Percentiles rank a stretch among this genome's conserved stretches.
These are phyloP conservation scores for Euphrasia arctica DNA, from an alignment of 305 asterid genomes.

Conservation along the genomic window DNA sequence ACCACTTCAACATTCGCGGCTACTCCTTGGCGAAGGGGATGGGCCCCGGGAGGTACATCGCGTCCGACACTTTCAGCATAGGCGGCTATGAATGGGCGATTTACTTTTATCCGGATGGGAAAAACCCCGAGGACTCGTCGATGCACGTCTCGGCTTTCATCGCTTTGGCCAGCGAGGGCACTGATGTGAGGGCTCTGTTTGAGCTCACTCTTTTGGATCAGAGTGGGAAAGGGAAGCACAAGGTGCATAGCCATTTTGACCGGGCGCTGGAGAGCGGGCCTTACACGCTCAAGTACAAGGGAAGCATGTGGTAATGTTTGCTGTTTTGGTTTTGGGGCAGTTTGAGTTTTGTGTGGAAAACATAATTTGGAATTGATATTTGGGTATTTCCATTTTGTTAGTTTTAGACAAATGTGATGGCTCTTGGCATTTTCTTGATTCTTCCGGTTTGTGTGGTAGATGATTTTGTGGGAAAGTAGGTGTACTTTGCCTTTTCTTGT, in stretches of 20 bases:
- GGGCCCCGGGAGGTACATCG: constrained; percentile 80
- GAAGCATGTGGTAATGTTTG: constrained; percentile 85
- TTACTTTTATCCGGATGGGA: constrained; percentile 91
- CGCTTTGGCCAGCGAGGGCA: constrained; percentile 85
- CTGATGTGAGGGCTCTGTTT: constrained; percentile 87
- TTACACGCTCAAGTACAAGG: constrained; percentile 77
- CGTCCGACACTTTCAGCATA: constrained; percentile 73
- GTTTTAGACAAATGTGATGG: background rate
- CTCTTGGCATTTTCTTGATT: background rate
- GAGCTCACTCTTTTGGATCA: constrained; percentile 92
- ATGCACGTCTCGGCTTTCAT: constrained; percentile 77
- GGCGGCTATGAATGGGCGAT: constrained; percentile 95
- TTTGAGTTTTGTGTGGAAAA: too few relatives aligned
- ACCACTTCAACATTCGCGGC: constrained; percentile 79
- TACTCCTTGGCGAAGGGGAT: constrained; percentile 93
- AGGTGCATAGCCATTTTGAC: constrained; percentile 93
- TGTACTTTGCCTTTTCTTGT: background rate
- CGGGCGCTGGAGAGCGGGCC: constrained; percentile 95
- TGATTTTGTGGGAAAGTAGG: constrained; percentile 14
- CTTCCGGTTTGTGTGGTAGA: background rate
- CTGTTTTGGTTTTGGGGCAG: background rate
- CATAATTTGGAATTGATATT: background rate
- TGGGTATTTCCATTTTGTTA: background rate
- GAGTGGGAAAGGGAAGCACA: constrained; percentile 84
- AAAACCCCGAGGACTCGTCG: constrained; percentile 74